A percentile compares a stretch with the other conserved stretches of the same genome.
phyloP scores from a whole-genome alignment of 2,329 filamentous ascomycete genomes.

The Aspergillus fijiensis region DNA sequence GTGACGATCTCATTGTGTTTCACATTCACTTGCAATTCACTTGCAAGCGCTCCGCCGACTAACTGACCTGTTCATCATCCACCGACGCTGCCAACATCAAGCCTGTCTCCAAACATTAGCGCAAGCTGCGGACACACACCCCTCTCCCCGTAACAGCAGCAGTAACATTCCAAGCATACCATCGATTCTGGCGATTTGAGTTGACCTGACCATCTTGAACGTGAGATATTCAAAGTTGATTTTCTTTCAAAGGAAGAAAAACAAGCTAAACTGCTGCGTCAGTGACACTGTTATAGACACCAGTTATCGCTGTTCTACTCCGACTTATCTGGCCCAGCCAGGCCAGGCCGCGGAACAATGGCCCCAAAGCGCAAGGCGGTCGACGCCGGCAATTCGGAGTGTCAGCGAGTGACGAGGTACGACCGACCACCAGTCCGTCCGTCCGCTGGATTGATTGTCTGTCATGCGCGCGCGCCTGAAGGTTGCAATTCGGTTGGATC shows the following conservation, averaged over 20 bases:
- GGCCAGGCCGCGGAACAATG: conserved; percentile 27
- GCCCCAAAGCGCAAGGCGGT: conserved; percentile 39
- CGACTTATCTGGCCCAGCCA: not conserved
- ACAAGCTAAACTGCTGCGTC: conserved; percentile 1
- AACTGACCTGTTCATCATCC: conserved; percentile 74
- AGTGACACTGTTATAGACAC: conserved; percentile 3
- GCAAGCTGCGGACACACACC: not conserved
- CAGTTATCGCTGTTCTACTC: conserved; percentile 20
- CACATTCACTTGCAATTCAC: not conserved
- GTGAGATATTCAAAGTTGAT: not conserved
- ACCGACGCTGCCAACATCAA: conserved; percentile 93
- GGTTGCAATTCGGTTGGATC: no score
- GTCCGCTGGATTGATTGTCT: not conserved
- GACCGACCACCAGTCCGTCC: conserved; percentile 2
- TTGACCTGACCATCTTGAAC: conserved; percentile 76
- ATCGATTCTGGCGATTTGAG: conserved; percentile 90
- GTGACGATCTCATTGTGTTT: not conserved
- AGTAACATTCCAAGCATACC: conserved; percentile 54
- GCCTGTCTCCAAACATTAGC: conserved; percentile 56
- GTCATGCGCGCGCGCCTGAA: not conserved
- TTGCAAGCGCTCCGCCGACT: conserved; percentile 2
- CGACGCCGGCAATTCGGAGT: conserved; percentile 29
- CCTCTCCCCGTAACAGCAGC: conserved; percentile 1
- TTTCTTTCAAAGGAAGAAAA: not conserved
- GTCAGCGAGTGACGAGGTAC: conserved; percentile 21